Conservation (phyloP, 2,329 filamentous ascomycete genomes). For the Fusarium brevicatenulatum region DNA sequence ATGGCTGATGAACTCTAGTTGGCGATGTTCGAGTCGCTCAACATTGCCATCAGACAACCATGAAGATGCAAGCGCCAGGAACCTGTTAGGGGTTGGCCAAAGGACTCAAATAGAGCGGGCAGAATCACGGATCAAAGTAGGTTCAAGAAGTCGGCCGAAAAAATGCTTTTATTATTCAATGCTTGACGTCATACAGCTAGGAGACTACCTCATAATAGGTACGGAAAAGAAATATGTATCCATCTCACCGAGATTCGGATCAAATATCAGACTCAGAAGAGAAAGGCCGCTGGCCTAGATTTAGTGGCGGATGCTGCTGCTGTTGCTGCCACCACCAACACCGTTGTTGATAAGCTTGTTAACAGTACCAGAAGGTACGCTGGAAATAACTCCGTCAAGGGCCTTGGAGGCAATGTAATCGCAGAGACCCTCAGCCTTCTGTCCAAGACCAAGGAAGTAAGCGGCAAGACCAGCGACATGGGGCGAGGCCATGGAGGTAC, state of each 20-base stretch:
- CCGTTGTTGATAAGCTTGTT: constrained; percentile 40
- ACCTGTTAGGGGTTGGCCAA: too few species aligned
- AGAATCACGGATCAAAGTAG: not conserved
- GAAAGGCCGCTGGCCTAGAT: not conserved
- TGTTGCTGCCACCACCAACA: constrained; percentile 10
- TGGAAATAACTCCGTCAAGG: constrained; percentile 19
- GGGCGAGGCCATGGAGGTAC: constrained; percentile 58
- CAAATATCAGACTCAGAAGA: not conserved
- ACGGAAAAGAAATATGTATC: not conserved
- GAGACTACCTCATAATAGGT: not conserved
- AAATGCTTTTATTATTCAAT: constrained; percentile 7
- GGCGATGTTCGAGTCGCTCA: too few species aligned
- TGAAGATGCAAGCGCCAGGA: not conserved
- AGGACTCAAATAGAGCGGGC: too few species aligned
- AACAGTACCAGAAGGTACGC: constrained; percentile 19
- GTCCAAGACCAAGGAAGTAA: constrained; percentile 53
- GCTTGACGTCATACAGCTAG: constrained; percentile 20
- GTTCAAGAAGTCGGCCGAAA: not conserved
- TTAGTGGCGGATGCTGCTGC: not conserved
- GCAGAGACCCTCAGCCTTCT: constrained; percentile 35
- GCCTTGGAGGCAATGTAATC: constrained; percentile 34
- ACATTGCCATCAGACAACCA: too few species aligned
- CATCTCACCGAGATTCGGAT: not conserved
- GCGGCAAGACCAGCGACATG: constrained; percentile 56
- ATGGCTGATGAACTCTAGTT: not conserved